Percentiles rank a stretch among this genome's conserved stretches.
Evolutionary conservation across 208 protist species (phyloP).

Genomic region (Phytomonas serpens): DNA sequence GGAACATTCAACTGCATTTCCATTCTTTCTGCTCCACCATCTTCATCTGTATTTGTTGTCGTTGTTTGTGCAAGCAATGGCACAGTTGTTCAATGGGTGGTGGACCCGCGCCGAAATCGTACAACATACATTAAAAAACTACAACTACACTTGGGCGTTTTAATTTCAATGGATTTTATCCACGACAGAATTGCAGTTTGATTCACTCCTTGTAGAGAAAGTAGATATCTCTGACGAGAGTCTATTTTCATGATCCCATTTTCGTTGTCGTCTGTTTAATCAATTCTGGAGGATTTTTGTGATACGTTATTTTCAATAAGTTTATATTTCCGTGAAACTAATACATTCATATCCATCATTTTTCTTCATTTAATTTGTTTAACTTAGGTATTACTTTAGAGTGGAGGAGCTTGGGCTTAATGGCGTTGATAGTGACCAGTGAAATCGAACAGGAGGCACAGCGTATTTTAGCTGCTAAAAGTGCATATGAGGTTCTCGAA

Average conservation of each 20-base stretch:
- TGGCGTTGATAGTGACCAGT: conserved; percentile 65
- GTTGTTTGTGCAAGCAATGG: conserved; percentile 72
- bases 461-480: conserved; percentile 63
- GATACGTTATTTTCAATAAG: background rate
- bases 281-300: background rate
- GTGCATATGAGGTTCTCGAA: conserved; percentile 72
- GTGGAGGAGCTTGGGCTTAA: conserved; percentile 9
- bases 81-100: conserved; percentile 69
- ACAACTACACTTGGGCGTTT: conserved; percentile 64
- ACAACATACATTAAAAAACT: conserved; percentile 60
- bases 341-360: conserved; percentile 2
- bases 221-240: conserved; percentile 1
- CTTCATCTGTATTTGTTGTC: conserved; percentile 63
- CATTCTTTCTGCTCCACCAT: conserved; percentile 50
- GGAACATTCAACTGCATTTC: conserved; percentile 74
- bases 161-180: conserved; percentile 58
- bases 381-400: background rate
- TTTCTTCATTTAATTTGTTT: background rate
- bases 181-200: conserved; percentile 10
- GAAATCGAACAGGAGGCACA: conserved; percentile 46
- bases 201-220: conserved; percentile 15
- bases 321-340: background rate
- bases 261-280: background rate
- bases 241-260: background rate
- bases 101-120: conserved; percentile 43